A percentile compares a stretch with the other conserved stretches of the same genome.
These are phyloP conservation scores for Peronospora belbahrii DNA, from an alignment of 352 stramenopile genomes.

Conservation along the genomic window DNA sequence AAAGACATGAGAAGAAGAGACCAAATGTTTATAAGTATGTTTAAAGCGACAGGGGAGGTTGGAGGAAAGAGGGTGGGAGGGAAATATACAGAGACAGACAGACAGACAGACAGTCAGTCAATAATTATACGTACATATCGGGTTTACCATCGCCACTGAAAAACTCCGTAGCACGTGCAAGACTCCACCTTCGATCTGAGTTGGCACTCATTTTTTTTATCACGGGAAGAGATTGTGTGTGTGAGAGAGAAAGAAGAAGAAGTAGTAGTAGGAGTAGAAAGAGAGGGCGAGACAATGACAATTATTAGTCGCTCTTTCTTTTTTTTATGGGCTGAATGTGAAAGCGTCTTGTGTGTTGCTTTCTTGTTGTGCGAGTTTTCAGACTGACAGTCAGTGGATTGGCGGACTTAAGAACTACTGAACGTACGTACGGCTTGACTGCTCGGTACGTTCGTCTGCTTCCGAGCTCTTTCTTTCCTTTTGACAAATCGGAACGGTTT, in stretches of 20 bases:
- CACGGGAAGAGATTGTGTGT: neutral
- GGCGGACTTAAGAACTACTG: neutral
- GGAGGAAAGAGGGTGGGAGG: neutral
- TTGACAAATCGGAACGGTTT: conserved; percentile 20
- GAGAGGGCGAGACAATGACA: neutral
- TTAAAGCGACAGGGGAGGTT: neutral
- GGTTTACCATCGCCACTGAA: conserved; percentile 84
- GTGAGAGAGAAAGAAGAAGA: neutral
- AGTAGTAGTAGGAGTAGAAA: neutral
- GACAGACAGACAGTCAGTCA: no score
- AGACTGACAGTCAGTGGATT: neutral
- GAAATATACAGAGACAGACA: no score
- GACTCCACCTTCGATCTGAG: conserved; percentile 73
- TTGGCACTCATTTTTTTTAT: conserved; percentile 51
- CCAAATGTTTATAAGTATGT: neutral
- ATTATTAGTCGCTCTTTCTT: neutral
- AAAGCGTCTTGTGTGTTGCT: neutral
- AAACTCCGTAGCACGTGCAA: conserved; percentile 82
- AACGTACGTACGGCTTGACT: neutral
- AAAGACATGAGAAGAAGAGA: neutral
- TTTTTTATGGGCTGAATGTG: neutral
- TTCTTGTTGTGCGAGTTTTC: conserved; percentile 4
- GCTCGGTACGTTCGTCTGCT: neutral
- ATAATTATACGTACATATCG: conserved; percentile 49
- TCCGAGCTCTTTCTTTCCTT: conserved; percentile 20